phyloP scores from a whole-genome alignment of 257 asterid genomes.

The Nicotiana knightiana region DNA sequence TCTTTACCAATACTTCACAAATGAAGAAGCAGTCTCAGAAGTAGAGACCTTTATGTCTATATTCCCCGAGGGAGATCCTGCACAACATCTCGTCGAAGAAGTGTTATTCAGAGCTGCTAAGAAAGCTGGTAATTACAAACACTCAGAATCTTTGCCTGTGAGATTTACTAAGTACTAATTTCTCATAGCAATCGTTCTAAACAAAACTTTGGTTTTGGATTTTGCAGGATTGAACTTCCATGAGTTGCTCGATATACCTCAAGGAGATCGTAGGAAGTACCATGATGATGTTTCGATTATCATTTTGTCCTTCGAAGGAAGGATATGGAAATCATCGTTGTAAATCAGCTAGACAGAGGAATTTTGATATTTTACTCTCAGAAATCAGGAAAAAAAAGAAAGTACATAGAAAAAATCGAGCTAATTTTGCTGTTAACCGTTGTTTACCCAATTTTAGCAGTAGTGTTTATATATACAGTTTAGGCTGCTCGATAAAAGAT shows the following conservation, averaged over 20 bases:
- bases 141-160: neutral
- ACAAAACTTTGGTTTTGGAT: neutral
- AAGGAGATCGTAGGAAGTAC: constrained; percentile 83
- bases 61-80: constrained; percentile 98
- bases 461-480: constrained; percentile 25
- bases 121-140: constrained; percentile 62
- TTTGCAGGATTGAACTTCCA: constrained; percentile 74
- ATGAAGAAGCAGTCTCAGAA: constrained; percentile 77
- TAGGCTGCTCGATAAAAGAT: constrained; percentile 17
- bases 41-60: constrained; percentile 72
- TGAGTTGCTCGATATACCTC: constrained; percentile 82
- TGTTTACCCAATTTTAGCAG: constrained; percentile 14
- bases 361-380: neutral
- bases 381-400: neutral
- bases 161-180: neutral
- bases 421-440: neutral
- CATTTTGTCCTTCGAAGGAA: constrained; percentile 87
- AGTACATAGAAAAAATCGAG: constrained; percentile 13
- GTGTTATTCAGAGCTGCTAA: constrained; percentile 94
- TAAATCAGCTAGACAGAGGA: constrained; percentile 24
- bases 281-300: constrained; percentile 89
- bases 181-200: neutral
- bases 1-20: constrained; percentile 91
- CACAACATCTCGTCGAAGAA: constrained; percentile 94
- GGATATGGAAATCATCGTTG: constrained; percentile 85